Conservation (phyloP, 306 rosid species). For the Crataegus laevigata region DNA sequence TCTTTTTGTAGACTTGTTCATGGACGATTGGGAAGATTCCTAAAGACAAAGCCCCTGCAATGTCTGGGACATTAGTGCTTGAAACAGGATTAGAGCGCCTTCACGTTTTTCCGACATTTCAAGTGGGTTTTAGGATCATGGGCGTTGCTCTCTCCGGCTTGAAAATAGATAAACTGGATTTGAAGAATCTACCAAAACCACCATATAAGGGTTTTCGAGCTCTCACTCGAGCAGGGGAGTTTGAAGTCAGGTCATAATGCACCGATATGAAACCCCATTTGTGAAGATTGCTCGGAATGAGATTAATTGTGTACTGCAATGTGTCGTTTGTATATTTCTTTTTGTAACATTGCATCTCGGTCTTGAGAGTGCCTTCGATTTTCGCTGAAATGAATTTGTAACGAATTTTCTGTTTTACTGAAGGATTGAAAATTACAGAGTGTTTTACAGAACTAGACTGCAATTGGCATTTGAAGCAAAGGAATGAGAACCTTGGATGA, state of each 20-base stretch:
- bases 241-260: slow-evolving; percentile 66
- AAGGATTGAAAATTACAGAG: not conserved
- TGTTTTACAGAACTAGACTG: not conserved
- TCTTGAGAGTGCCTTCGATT: not conserved
- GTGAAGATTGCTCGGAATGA: not conserved
- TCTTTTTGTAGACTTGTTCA: slow-evolving; percentile 58
- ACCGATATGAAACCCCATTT: not conserved
- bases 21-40: slow-evolving; percentile 90
- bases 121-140: slow-evolving; percentile 74
- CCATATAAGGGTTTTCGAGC: slow-evolving; percentile 92
- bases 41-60: slow-evolving; percentile 78
- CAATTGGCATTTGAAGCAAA: not conserved
- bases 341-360: not conserved
- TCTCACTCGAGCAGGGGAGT: slow-evolving; percentile 73
- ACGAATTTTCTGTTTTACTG: not conserved
- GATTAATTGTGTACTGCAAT: not conserved
- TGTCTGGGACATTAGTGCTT: slow-evolving; percentile 82
- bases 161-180: slow-evolving; percentile 75
- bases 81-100: slow-evolving; percentile 75
- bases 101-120: slow-evolving; percentile 79
- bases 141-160: slow-evolving; percentile 86
- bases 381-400: not conserved
- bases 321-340: slow-evolving; percentile 4
- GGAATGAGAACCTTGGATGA: not conserved
- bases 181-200: slow-evolving; percentile 54